Conservation (phyloP, 2,329 filamentous ascomycete genomes). For the Penicillium capsulatum region DNA sequence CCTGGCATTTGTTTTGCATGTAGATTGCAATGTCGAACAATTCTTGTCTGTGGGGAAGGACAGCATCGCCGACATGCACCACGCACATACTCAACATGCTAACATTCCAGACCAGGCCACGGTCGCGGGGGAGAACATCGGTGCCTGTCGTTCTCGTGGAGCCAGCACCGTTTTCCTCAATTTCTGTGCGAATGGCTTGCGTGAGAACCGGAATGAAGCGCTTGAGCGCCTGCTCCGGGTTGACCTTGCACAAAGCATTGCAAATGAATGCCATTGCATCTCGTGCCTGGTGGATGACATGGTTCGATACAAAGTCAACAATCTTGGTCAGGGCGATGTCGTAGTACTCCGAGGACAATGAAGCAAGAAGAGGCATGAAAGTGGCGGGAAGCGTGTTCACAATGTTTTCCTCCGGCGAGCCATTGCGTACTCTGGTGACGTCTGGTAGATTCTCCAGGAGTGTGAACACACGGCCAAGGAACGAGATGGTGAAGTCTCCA, state of each 20-base stretch:
- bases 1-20: constrained; percentile 94
- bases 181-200: constrained; percentile 89
- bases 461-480: constrained; percentile 92
- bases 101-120: constrained; percentile 92
- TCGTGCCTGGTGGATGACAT: constrained; percentile 93
- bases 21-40: constrained; percentile 87
- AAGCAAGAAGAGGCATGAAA: constrained; percentile 82
- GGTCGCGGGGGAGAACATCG: constrained; percentile 86
- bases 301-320: constrained; percentile 81
- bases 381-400: constrained; percentile 93
- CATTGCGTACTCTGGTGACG: constrained; percentile 77
- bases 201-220: constrained; percentile 87
- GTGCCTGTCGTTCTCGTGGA: constrained; percentile 90
- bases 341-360: constrained; percentile 87
- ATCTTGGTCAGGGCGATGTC: constrained; percentile 90
- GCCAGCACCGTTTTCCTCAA: constrained; percentile 92
- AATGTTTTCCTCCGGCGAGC: constrained; percentile 92
- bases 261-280: constrained; percentile 99
- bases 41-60: constrained; percentile 82
- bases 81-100: constrained; percentile 98
- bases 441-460: constrained; percentile 93
- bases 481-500: constrained; percentile 83
- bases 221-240: constrained; percentile 87
- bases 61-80: constrained; percentile 87
- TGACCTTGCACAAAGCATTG: constrained; percentile 92